Percentiles rank a stretch among this genome's conserved stretches.
These are phyloP conservation scores for Zasmidium cellare DNA, from an alignment of 2,329 filamentous ascomycete genomes.

Conservation along the genomic window DNA sequence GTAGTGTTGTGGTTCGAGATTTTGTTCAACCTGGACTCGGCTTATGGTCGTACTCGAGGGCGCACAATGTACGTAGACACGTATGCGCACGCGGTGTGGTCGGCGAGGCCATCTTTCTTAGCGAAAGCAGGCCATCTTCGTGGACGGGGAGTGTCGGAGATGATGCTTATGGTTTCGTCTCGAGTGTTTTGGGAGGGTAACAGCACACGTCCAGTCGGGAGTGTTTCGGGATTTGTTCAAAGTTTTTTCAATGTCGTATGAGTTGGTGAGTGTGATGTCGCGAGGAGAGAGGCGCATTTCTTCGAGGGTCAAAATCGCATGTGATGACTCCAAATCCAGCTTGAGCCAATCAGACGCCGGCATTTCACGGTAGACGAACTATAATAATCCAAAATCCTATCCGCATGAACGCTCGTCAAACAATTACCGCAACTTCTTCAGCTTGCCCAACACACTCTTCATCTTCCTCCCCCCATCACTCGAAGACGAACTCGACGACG, in stretches of 20 bases:
- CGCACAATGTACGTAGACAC: not conserved
- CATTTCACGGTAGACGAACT: not conserved
- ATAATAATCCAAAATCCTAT: too few species aligned
- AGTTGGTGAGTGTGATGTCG: not conserved
- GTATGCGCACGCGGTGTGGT: not conserved
- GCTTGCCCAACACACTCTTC: too few species aligned
- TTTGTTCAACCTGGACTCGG: not conserved
- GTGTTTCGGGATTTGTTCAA: not conserved
- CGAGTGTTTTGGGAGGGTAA: not conserved
- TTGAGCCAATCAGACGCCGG: not conserved
- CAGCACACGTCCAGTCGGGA: not conserved
- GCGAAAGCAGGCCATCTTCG: conserved; percentile 6
- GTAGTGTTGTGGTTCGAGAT: not conserved
- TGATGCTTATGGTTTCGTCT: not conserved
- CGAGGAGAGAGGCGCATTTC: not conserved
- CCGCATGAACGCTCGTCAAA: too few species aligned
- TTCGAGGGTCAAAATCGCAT: not conserved
- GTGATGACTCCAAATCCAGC: conserved; percentile 5
- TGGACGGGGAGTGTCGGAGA: not conserved
- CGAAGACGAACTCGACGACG: too few species aligned
- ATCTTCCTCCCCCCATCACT: too few species aligned
- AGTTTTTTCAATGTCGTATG: not conserved
- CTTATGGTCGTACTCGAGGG: not conserved
- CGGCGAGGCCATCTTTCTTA: conserved; percentile 3
- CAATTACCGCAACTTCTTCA: too few species aligned